Conservation (phyloP, 345 rosid species). For the Abelmoschus esculentus region DNA sequence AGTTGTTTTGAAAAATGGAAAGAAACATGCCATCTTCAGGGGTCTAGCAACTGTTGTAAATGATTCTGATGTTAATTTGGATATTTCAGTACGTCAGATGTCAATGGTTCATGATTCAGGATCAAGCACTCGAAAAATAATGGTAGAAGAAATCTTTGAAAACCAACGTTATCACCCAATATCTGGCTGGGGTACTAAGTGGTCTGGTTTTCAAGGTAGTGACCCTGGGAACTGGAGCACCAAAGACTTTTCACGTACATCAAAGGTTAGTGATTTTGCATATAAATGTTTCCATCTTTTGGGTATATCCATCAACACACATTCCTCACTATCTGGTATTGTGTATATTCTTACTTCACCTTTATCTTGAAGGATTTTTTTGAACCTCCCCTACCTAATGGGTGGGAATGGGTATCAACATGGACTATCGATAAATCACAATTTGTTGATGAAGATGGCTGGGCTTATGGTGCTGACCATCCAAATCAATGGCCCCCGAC, state of each 20-base stretch:
- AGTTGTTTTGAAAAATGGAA: constrained; percentile 79
- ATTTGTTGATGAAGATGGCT: constrained; percentile 48
- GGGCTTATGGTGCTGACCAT: constrained; percentile 55
- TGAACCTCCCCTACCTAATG: constrained; percentile 47
- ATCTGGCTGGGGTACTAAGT: constrained; percentile 47
- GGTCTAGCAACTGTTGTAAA: constrained; percentile 73
- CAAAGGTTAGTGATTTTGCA: constrained; percentile 33
- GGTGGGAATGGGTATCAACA: constrained; percentile 57
- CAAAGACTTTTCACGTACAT: constrained; percentile 46
- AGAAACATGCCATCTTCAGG: constrained; percentile 88
- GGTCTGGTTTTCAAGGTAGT: constrained; percentile 28
- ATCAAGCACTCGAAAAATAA: constrained; percentile 32
- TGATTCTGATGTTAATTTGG: constrained; percentile 78
- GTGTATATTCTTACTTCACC: background rate
- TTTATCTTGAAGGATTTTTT: constrained; percentile 42
- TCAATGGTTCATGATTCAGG: constrained; percentile 29
- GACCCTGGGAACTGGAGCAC: constrained; percentile 53
- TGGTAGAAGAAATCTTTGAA: constrained; percentile 53
- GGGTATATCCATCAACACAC: background rate
- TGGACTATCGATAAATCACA: constrained; percentile 54
- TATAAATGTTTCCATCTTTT: background rate
- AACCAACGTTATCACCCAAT: constrained; percentile 40
- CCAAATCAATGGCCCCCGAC: constrained; percentile 45
- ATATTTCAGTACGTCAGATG: constrained; percentile 42
- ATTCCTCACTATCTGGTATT: background rate